These are phyloP conservation scores for Penicillium daleae DNA, from an alignment of 495 filamentous ascomycete species.

Conservation along the genomic window DNA sequence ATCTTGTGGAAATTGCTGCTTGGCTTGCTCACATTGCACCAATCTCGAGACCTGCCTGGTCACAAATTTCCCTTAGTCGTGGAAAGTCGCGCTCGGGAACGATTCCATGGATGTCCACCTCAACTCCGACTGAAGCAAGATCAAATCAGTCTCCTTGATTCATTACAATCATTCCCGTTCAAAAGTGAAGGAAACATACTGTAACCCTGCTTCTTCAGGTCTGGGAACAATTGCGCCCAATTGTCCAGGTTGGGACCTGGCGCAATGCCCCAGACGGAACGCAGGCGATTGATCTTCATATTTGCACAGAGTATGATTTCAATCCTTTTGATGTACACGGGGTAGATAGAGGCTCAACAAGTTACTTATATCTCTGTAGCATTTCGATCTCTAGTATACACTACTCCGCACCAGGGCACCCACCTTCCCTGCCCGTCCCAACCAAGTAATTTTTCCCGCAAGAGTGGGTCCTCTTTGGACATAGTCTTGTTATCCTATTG, in stretches of 20 bases:
- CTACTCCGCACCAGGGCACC: not conserved
- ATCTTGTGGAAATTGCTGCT: not conserved
- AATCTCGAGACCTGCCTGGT: constrained; percentile 29
- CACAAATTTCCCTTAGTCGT: constrained; percentile 23
- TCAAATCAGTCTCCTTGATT: too few species aligned
- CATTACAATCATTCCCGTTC: too few species aligned
- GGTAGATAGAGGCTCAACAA: not conserved
- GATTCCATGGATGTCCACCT: constrained; percentile 27
- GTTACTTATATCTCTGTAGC: constrained; percentile 11
- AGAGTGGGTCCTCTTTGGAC: not conserved
- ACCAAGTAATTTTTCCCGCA: constrained; percentile 20
- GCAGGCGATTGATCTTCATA: constrained; percentile 25
- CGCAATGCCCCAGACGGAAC: constrained; percentile 32
- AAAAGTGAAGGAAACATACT: too few species aligned
- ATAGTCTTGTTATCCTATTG: not conserved
- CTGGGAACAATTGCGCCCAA: constrained; percentile 27
- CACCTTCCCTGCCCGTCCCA: not conserved
- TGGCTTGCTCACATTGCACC: constrained; percentile 22
- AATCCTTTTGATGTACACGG: not conserved
- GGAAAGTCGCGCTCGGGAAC: constrained; percentile 17
- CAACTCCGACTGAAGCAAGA: constrained; percentile 22
- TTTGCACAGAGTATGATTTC: not conserved
- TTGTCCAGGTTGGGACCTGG: constrained; percentile 21
- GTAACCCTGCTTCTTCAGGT: constrained; percentile 33
- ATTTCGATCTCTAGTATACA: not conserved